phyloP scores from a whole-genome alignment of 2,329 filamentous ascomycete genomes.

The Aspergillus cejpii region DNA sequence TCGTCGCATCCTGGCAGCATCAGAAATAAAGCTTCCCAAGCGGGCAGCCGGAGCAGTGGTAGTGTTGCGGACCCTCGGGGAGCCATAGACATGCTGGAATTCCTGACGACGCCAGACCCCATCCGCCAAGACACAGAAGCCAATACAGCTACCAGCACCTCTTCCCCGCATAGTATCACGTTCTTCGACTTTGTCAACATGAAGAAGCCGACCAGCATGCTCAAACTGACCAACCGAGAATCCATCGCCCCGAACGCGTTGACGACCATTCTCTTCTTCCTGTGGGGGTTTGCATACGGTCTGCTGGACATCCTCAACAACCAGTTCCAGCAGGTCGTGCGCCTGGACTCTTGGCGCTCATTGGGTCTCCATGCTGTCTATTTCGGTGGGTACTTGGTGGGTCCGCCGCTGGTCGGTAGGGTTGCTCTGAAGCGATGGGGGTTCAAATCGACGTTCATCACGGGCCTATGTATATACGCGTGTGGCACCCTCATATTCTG shows the following conservation, averaged over 20 bases:
- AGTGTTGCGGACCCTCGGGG: background rate
- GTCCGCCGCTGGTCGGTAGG: slow-evolving; percentile 50
- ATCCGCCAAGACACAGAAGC: slow-evolving; percentile 25
- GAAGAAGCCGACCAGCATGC: slow-evolving; percentile 51
- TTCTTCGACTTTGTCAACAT: slow-evolving; percentile 60
- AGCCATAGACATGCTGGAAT: slow-evolving; percentile 44
- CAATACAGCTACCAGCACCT: slow-evolving; percentile 36
- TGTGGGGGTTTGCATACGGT: slow-evolving; percentile 89
- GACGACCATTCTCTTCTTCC: slow-evolving; percentile 74
- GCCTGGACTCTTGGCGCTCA: slow-evolving; percentile 29
- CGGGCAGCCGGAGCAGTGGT: slow-evolving; percentile 12
- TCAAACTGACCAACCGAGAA: slow-evolving; percentile 52
- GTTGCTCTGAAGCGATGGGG: slow-evolving; percentile 53
- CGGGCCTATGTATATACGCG: slow-evolving; percentile 57
- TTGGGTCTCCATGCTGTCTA: slow-evolving; percentile 54
- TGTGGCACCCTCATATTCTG: slow-evolving; percentile 57
- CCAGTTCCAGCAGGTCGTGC: slow-evolving; percentile 51
- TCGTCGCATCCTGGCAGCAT: slow-evolving; percentile 10
- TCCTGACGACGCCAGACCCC: slow-evolving; percentile 47
- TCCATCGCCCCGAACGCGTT: slow-evolving; percentile 53
- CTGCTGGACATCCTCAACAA: slow-evolving; percentile 72
- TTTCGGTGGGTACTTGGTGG: slow-evolving; percentile 53
- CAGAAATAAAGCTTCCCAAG: slow-evolving; percentile 16
- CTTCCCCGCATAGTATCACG: slow-evolving; percentile 36
- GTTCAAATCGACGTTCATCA: slow-evolving; percentile 57